phyloP scores from a whole-genome alignment of 441 rosid species.

The Populus tomentosa region DNA sequence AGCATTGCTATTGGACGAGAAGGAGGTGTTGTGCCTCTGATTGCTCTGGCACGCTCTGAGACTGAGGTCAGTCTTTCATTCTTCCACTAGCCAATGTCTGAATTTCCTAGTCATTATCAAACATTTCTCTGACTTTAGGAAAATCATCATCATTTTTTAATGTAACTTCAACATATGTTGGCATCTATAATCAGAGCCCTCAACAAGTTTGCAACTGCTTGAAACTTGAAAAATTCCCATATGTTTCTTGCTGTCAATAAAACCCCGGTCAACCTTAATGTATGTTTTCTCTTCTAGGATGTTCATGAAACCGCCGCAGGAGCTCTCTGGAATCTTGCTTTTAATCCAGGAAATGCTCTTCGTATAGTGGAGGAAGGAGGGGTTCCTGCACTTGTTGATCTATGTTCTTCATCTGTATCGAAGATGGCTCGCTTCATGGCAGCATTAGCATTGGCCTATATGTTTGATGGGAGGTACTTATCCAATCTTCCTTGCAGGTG shows the following conservation, averaged over 20 bases:
- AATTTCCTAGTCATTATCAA: not conserved
- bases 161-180: not conserved
- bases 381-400: conserved; percentile 82
- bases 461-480: conserved; percentile 90
- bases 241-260: not conserved
- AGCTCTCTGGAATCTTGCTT: conserved; percentile 99
- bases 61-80: conserved; percentile 60
- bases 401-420: conserved; percentile 77
- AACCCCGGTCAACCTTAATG: conserved; percentile 3
- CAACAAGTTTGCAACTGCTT: not conserved
- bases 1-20: conserved; percentile 96
- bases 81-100: not conserved
- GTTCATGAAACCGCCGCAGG: conserved; percentile 99
- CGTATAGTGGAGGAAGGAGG: conserved; percentile 97
- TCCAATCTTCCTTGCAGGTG: not conserved
- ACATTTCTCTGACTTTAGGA: not conserved
- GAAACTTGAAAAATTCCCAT: not conserved
- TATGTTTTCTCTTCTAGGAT: conserved; percentile 47
- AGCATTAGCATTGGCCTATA: conserved; percentile 89
- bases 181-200: no score
- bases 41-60: conserved; percentile 77
- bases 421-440: conserved; percentile 99
- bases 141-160: not conserved
- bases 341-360: conserved; percentile 78
- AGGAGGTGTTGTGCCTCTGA: conserved; percentile 95